Base-by-base conservation (phyloP, 2,329 filamentous ascomycete species). In the Phialemoniopsis sp. region DNA sequence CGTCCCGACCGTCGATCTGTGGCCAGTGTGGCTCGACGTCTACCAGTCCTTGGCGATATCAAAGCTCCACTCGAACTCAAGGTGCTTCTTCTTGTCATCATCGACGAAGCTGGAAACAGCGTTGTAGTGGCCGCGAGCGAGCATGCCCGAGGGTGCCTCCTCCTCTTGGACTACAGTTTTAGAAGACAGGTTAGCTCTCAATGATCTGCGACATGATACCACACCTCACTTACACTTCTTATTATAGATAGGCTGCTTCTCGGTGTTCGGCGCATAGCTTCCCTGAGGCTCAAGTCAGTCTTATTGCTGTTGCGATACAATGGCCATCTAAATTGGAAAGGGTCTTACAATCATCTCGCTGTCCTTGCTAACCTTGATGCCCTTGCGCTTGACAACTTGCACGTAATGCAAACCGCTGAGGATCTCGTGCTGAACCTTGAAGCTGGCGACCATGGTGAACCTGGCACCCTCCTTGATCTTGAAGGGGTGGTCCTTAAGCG, bases 1-100 rank as follows among this genome's bases (percentile, higher is more conserved):
- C n/a, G n/a, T n/a, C n/a, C n/a, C n/a, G n/a, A n/a, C n/a, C n/a
- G n/a, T n/a, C n/a, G n/a, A n/a, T 34, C 16, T 28, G 28, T 28
- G 19, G 36, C 21, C n/a, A n/a, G n/a, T n/a, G 21, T 26, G 6
- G 21, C 6, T 10, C 21, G 10, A 26, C 15, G 30, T 56, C 51
- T 82, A 87, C 93, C 93, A 97, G 62, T 95, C 88, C 78, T 97
- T 98, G 68, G 85, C 78, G 62, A 98, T 95, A 59, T 96, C 87
- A 57, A 98, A 97, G 46, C 84, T 82, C 93, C 93, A 98, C 56
- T 95, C 86, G 64, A 98, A 98, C 60, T 85, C 76, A 47, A 98
- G 74, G 66, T 98, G 90, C 48, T 78, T 83, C 66, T 89, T 82
- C 63, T 93, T 85, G 69, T 98, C 93, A 57, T 98, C 93, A 60